Evolutionary conservation across 371 early-diverging fungal species (phyloP).

Genomic region (Mucor velutinosus): DNA sequence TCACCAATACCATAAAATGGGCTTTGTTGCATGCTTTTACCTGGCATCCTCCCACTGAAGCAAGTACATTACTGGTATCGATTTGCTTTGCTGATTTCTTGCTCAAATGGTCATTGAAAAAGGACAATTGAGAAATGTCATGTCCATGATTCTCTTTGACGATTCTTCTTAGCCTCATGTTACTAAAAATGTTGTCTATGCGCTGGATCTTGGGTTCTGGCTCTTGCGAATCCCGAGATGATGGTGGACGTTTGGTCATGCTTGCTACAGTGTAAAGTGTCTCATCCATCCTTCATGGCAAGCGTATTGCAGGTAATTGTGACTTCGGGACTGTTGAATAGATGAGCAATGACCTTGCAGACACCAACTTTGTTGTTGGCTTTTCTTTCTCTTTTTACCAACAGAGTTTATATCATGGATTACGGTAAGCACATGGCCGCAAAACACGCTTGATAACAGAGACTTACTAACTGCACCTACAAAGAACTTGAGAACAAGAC

Average conservation of each 20-base stretch:
- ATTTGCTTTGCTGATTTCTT: constrained; percentile 50
- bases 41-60: constrained; percentile 72
- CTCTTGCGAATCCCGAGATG: neutral
- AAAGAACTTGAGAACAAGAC: constrained; percentile 21
- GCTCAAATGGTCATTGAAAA: constrained; percentile 58
- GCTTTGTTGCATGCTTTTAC: constrained; percentile 25
- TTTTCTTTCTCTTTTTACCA: neutral
- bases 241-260: neutral
- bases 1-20: neutral
- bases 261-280: neutral
- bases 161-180: constrained; percentile 78
- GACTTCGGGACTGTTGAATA: neutral
- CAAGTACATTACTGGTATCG: constrained; percentile 74
- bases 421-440: constrained; percentile 12
- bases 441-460: neutral
- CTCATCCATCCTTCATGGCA: neutral
- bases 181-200: constrained; percentile 55
- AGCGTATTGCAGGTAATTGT: neutral
- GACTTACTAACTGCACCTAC: neutral
- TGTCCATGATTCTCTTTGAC: constrained; percentile 85
- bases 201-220: neutral
- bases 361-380: neutral
- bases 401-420: constrained; percentile 16
- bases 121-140: constrained; percentile 71
- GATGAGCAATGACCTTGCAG: neutral